Base-by-base conservation (phyloP, 176 grass and related monocot genomes). In the Musa beccarii region DNA sequence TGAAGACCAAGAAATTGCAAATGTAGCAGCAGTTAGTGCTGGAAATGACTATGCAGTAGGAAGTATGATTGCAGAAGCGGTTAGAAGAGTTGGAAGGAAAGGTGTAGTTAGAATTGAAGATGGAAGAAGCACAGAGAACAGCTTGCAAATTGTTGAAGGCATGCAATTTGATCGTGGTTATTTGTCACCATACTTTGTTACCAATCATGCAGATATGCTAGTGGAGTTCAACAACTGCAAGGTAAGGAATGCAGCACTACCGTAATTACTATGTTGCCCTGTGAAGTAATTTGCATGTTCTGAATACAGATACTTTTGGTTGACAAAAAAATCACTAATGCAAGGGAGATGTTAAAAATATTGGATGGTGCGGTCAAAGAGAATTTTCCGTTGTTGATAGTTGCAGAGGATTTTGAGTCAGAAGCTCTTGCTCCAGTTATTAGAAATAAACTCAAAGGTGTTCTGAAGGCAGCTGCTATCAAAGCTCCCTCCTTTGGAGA, bases 121-220 rank as follows among this genome's bases (percentile, higher is more conserved):
- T 54, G 93, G 90, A 76, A 88, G 68, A 79, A 64, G 84, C 61
- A 90, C 82, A 11, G 93, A 89, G 72, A 97, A 85, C 19, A 29
- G 59, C 85, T 65, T 97, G 22, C 84, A 91, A 80, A 81, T 93
- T 29, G 80, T 88, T 2, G 78, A 97, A 90, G 90, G 90, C 72
- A 97, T 97, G 93, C 93, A 93, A 79, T 93, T 93, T 59, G 93
- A 91, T 75, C 83, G 93, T 75, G 90, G 93, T 68, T 97, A 86
- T 75, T 72, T 93, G 64, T 97, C 93, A 14, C 86, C 88, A 50
- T 88, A 93, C 67, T 97, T 97, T 73, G 78, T 93, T 53, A 97
- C 88, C 19, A 84, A 93, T 87, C 84, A n/a, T 79, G 66, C 80
- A 54, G 88, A 80, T 79, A 97, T 89, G 93, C 86, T 75, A 1